Percentiles rank a stretch among this genome's conserved stretches.
These are phyloP conservation scores for Hymenoscyphus scutula DNA, from an alignment of 2,329 filamentous ascomycete genomes.

Conservation along the genomic window DNA sequence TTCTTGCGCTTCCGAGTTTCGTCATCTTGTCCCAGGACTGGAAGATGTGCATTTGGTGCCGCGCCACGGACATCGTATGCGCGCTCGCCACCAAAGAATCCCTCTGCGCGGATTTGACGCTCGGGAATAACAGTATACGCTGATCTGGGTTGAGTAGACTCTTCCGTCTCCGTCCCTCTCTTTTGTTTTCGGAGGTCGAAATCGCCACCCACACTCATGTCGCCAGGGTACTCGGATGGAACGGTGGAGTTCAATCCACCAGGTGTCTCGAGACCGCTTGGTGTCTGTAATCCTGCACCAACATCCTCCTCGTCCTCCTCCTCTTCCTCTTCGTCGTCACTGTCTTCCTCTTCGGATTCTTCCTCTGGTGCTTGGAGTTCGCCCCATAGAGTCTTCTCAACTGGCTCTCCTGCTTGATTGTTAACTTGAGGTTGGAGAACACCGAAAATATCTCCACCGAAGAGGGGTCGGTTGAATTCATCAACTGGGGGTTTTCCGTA, in stretches of 20 bases:
- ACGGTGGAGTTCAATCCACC: constrained; percentile 77
- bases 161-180: constrained; percentile 84
- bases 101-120: constrained; percentile 77
- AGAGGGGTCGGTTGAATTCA: constrained; percentile 86
- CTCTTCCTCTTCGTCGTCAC: constrained; percentile 67
- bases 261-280: constrained; percentile 75
- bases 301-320: constrained; percentile 62
- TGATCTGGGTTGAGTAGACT: constrained; percentile 67
- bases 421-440: constrained; percentile 63
- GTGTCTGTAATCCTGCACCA: constrained; percentile 67
- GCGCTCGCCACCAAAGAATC: constrained; percentile 94
- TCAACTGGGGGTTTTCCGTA: constrained; percentile 96
- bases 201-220: constrained; percentile 77
- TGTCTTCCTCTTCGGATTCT: constrained; percentile 67
- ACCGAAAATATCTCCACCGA: constrained; percentile 93
- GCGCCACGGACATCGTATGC: constrained; percentile 77
- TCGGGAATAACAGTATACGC: constrained; percentile 91
- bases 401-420: constrained; percentile 67
- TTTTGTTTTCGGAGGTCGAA: constrained; percentile 88
- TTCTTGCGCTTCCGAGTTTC: constrained; percentile 85
- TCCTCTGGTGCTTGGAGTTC: constrained; percentile 80
- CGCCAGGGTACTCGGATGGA: constrained; percentile 73
- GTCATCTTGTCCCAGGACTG: constrained; percentile 78
- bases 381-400: constrained; percentile 89
- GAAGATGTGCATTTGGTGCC: constrained; percentile 53